A percentile compares a stretch with the other conserved stretches of the same genome.
These are phyloP conservation scores for Cystobasidium ongulense DNA, from an alignment of 768 basidiomycete genomes.

Conservation along the genomic window DNA sequence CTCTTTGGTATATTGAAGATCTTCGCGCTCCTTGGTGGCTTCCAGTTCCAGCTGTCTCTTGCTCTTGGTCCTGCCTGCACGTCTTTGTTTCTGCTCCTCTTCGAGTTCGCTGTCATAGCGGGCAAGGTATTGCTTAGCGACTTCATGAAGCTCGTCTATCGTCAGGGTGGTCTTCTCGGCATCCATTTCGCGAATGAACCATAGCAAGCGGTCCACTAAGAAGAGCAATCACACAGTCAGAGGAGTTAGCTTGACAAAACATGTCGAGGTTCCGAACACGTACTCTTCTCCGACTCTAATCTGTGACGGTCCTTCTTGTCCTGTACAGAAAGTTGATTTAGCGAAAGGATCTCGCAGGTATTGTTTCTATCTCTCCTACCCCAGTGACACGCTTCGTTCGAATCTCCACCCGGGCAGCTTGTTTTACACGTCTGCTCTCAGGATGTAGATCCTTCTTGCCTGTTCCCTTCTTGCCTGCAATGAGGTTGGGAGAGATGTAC, in stretches of 20 bases:
- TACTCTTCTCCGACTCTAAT: slow-evolving; percentile 17
- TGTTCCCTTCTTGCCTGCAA: slow-evolving; percentile 19
- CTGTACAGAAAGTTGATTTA: not conserved
- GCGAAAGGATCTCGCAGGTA: not conserved
- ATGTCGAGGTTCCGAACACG: not conserved
- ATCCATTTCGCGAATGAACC: slow-evolving; percentile 24
- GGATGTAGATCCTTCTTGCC: slow-evolving; percentile 29
- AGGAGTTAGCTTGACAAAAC: too few relatives aligned
- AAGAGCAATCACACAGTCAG: too few relatives aligned
- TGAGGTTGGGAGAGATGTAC: not conserved
- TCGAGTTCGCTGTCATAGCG: not conserved
- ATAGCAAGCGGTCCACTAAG: slow-evolving; percentile 12
- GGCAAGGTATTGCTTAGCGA: not conserved
- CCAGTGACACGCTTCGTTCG: slow-evolving; percentile 15
- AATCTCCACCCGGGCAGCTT: slow-evolving; percentile 13
- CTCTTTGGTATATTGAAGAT: slow-evolving; percentile 15
- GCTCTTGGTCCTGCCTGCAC: slow-evolving; percentile 13
- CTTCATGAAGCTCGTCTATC: slow-evolving; percentile 11
- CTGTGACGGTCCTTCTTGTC: slow-evolving; percentile 18
- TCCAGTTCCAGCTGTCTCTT: slow-evolving; percentile 25
- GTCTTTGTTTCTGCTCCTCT: not conserved
- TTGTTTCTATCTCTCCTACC: too few relatives aligned
- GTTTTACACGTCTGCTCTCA: slow-evolving; percentile 2
- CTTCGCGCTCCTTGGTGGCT: slow-evolving; percentile 5
- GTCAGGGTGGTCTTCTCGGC: not conserved